A percentile compares a stretch with the other conserved stretches of the same genome.
Evolutionary conservation across 2,329 filamentous ascomycete species (phyloP).

Genomic region (Grosmannia huntii): DNA sequence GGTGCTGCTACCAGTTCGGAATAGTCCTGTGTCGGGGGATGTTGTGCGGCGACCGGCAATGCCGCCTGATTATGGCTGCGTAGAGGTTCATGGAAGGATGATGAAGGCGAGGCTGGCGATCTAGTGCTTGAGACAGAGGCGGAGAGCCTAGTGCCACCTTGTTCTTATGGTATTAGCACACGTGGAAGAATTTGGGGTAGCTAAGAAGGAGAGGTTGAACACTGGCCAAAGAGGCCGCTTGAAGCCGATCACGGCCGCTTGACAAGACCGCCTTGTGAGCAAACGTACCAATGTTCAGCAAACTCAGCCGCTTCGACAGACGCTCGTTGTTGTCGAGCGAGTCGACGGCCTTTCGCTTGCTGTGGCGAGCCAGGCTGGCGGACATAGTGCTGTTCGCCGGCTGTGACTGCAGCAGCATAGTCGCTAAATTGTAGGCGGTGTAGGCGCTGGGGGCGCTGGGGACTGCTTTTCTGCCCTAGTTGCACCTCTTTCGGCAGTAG

Average conservation of each 20-base stretch:
- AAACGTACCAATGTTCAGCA: conserved; percentile 62
- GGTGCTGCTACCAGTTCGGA: background rate
- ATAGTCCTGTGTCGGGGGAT: background rate
- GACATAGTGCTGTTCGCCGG: background rate
- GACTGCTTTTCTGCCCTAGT: too few relatives aligned
- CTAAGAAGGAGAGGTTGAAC: too few relatives aligned
- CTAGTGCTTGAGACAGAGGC: conserved; percentile 44
- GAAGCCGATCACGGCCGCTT: too few relatives aligned
- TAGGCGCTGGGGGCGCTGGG: too few relatives aligned
- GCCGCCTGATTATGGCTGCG: background rate
- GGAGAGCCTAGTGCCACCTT: conserved; percentile 51
- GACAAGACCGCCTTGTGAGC: background rate
- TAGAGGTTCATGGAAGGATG: background rate
- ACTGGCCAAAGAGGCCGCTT: too few relatives aligned
- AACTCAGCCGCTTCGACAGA: conserved; percentile 70
- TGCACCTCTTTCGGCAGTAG: too few relatives aligned
- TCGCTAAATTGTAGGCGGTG: background rate
- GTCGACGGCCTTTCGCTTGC: conserved; percentile 49
- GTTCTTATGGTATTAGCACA: conserved; percentile 29
- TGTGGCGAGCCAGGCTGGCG: conserved; percentile 14
- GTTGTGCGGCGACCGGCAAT: background rate
- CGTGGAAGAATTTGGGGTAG: too few relatives aligned
- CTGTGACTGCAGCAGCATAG: conserved; percentile 5
- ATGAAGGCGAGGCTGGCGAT: background rate
- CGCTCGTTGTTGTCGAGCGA: conserved; percentile 48